A percentile compares a stretch with the other conserved stretches of the same genome.
These are phyloP conservation scores for Salisapilia sapeloensis DNA, from an alignment of 352 stramenopile species.

Conservation along the genomic window DNA sequence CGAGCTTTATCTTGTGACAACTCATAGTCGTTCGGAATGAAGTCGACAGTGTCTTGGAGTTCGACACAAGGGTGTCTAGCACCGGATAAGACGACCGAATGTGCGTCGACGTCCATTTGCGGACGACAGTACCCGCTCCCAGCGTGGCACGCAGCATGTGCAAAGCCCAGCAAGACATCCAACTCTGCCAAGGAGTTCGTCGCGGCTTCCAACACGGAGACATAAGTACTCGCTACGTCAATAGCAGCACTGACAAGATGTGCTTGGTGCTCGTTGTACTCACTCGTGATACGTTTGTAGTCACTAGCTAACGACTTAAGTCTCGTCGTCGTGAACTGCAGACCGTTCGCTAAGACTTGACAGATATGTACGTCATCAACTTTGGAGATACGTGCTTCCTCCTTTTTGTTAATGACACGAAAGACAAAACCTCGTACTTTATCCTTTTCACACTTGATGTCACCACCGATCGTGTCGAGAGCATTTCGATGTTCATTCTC, in stretches of 20 bases:
- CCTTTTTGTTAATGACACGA: slow-evolving; percentile 87
- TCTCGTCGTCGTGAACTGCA: slow-evolving; percentile 94
- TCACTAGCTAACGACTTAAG: slow-evolving; percentile 75
- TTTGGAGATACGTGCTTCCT: slow-evolving; percentile 83
- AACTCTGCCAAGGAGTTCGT: slow-evolving; percentile 80
- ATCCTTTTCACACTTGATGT: slow-evolving; percentile 88
- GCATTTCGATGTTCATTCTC: slow-evolving; percentile 67
- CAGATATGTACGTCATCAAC: slow-evolving; percentile 82
- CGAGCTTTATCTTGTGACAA: slow-evolving; percentile 67
- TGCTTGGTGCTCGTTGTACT: slow-evolving; percentile 87
- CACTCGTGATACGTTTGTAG: slow-evolving; percentile 64
- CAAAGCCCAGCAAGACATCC: slow-evolving; percentile 91
- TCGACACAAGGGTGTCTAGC: slow-evolving; percentile 97
- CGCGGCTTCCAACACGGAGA: slow-evolving; percentile 88
- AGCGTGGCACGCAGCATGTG: slow-evolving; percentile 86
- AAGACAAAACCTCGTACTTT: slow-evolving; percentile 87
- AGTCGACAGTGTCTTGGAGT: slow-evolving; percentile 90
- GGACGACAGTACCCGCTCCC: slow-evolving; percentile 63
- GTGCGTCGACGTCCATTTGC: slow-evolving; percentile 28
- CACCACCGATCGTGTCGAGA: slow-evolving; percentile 40
- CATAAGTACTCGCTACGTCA: slow-evolving; percentile 90
- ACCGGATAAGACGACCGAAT: slow-evolving; percentile 52
- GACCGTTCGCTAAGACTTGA: slow-evolving; percentile 92
- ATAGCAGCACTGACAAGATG: slow-evolving; percentile 87
- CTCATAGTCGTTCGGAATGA: slow-evolving; percentile 97